Evolutionary conservation across 139 green algal species (phyloP).

Genomic region (Volvox africanus): DNA sequence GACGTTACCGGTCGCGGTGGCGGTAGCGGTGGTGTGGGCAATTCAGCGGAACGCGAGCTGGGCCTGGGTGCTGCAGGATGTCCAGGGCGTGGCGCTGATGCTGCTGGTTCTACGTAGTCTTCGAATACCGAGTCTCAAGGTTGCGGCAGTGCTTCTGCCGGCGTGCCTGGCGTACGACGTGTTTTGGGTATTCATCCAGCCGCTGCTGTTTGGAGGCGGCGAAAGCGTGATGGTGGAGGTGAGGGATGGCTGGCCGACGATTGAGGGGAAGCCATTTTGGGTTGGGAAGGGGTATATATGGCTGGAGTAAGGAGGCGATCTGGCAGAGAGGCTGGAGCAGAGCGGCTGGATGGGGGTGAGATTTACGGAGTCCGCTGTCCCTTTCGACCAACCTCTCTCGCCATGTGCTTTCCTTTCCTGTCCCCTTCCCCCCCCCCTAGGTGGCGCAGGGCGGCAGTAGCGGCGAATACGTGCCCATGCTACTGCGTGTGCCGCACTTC

Average conservation of each 20-base stretch:
- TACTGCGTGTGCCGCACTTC: slow-evolving; percentile 85
- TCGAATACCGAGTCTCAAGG: slow-evolving; percentile 72
- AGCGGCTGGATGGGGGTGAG: neutral
- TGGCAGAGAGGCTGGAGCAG: neutral
- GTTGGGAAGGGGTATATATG: neutral
- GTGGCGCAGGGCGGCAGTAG: slow-evolving; percentile 41
- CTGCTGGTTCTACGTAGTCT: slow-evolving; percentile 79
- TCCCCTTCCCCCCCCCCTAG: neutral
- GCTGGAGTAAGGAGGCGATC: neutral
- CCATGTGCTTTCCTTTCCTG: neutral
- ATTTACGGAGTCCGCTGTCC: neutral
- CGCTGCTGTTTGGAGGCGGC: slow-evolving; percentile 78
- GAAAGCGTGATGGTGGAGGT: slow-evolving; percentile 92
- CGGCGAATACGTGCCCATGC: slow-evolving; percentile 83
- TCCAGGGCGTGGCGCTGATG: slow-evolving; percentile 76
- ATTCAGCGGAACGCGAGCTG: slow-evolving; percentile 55
- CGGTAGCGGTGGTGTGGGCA: slow-evolving; percentile 66
- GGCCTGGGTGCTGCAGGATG: slow-evolving; percentile 85
- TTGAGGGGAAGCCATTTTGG: neutral
- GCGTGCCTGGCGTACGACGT: slow-evolving; percentile 87
- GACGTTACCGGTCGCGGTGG: slow-evolving; percentile 17
- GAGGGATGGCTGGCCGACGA: neutral
- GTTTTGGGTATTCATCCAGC: slow-evolving; percentile 97
- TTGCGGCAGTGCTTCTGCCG: slow-evolving; percentile 84
- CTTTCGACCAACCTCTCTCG: neutral